Evolutionary conservation across 805 yeast species (phyloP).

Genomic region (Saturnispora diversa): DNA sequence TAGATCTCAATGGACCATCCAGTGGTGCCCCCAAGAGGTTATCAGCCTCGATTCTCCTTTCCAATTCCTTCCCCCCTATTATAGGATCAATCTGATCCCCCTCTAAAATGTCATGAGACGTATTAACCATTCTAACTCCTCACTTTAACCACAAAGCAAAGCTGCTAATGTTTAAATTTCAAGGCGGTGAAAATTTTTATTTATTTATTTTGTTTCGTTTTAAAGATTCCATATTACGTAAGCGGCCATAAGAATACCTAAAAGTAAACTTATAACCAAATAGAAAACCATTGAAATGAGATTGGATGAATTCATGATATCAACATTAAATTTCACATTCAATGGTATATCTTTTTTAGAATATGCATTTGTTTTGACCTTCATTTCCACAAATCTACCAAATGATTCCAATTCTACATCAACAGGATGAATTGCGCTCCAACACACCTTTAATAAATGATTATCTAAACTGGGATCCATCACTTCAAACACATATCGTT

Average conservation of each 20-base stretch:
- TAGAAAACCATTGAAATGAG: neutral
- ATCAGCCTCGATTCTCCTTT: constrained; percentile 2
- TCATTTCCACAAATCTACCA: neutral
- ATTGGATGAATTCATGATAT: too few relatives aligned
- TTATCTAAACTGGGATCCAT: neutral
- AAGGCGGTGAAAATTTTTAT: constrained; percentile 6
- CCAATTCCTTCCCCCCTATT: neutral
- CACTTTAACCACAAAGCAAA: too few relatives aligned
- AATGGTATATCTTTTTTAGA: neutral
- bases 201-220: neutral
- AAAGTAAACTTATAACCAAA: neutral
- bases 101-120: constrained; percentile 1
- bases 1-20: neutral
- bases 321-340: neutral
- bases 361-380: constrained; percentile 1
- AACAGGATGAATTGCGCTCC: constrained; percentile 26
- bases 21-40: constrained; percentile 1
- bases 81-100: neutral
- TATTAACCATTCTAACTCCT: neutral
- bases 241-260: neutral
- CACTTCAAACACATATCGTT: neutral
- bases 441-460: constrained; percentile 15
- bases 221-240: constrained; percentile 2
- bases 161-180: too few relatives aligned
- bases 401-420: neutral